Evolutionary conservation across 164 flowering plant species (phyloP).

Genomic region (Protea cynaroides): DNA sequence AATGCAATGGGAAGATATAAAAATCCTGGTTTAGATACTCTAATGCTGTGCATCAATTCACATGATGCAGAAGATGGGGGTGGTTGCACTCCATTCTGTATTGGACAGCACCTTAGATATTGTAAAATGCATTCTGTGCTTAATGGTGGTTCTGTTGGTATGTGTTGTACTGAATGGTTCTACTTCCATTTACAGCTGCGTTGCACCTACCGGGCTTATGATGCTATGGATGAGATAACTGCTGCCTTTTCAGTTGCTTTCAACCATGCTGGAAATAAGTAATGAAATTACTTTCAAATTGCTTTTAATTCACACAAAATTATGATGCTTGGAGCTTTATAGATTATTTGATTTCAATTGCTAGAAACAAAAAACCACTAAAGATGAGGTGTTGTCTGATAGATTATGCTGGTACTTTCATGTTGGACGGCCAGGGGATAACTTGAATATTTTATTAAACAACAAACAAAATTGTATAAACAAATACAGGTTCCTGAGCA

Average conservation of each 20-base stretch:
- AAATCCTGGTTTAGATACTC: neutral
- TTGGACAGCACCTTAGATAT: neutral
- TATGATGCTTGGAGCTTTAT: too few relatives aligned
- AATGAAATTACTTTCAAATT: conserved; percentile 11
- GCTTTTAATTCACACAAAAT: neutral
- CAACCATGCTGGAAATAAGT: conserved; percentile 78
- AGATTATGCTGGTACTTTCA: too few relatives aligned
- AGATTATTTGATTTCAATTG: too few relatives aligned
- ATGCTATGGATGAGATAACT: conserved; percentile 91
- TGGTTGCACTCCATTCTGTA: neutral
- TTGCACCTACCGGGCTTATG: conserved; percentile 95
- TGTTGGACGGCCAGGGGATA: too few relatives aligned
- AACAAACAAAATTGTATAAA: too few relatives aligned
- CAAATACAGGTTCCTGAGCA: too few relatives aligned
- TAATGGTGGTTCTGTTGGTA: neutral
- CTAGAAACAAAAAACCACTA: too few relatives aligned
- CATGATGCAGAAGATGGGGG: neutral
- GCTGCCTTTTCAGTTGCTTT: conserved; percentile 90
- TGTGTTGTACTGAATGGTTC: neutral
- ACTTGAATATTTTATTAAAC: too few relatives aligned
- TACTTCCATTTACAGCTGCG: conserved; percentile 57
- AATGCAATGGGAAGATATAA: neutral
- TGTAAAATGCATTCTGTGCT: neutral
- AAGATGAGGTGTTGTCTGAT: too few relatives aligned
- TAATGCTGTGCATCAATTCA: neutral